Conservation (phyloP, 2,329 filamentous ascomycete genomes). For the Akanthomyces muscarius region DNA sequence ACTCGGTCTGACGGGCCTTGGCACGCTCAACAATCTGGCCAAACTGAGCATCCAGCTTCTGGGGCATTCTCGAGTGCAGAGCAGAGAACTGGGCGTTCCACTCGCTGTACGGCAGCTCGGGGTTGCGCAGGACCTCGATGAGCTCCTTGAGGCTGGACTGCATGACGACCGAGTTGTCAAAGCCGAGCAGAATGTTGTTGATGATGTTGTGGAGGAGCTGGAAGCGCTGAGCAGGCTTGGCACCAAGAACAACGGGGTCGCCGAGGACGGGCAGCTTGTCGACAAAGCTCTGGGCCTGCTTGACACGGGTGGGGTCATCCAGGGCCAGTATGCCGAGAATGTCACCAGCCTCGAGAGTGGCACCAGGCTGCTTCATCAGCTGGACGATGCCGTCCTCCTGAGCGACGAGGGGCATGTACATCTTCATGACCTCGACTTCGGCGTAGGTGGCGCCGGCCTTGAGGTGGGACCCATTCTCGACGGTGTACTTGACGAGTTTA, state of each 20-base stretch:
- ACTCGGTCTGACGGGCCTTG: constrained; percentile 73
- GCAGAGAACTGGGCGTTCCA: constrained; percentile 96
- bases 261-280: constrained; percentile 86
- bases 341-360: constrained; percentile 95
- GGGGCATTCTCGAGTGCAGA: constrained; percentile 94
- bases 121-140: constrained; percentile 82
- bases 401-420: constrained; percentile 98
- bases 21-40: constrained; percentile 82
- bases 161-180: constrained; percentile 98
- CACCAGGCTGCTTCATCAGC: constrained; percentile 97
- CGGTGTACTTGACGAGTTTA: constrained; percentile 96
- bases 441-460: constrained; percentile 89
- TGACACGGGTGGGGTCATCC: constrained; percentile 92
- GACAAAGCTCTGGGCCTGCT: constrained; percentile 91
- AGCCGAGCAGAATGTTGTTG: constrained; percentile 84
- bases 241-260: constrained; percentile 79
- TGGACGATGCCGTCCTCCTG: constrained; percentile 95
- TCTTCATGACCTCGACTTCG: constrained; percentile 99
- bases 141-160: constrained; percentile 77
- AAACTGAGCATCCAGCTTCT: constrained; percentile 81
- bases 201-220: constrained; percentile 72
- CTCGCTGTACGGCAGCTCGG: constrained; percentile 90
- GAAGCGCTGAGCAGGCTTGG: constrained; percentile 88
- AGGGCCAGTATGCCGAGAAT: constrained; percentile 96
- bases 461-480: constrained; percentile 93